Evolutionary conservation across 257 asterid genomes (phyloP), one percentile per base, ranked within the genome.

Genomic region (Pogostemon cablin): DNA sequence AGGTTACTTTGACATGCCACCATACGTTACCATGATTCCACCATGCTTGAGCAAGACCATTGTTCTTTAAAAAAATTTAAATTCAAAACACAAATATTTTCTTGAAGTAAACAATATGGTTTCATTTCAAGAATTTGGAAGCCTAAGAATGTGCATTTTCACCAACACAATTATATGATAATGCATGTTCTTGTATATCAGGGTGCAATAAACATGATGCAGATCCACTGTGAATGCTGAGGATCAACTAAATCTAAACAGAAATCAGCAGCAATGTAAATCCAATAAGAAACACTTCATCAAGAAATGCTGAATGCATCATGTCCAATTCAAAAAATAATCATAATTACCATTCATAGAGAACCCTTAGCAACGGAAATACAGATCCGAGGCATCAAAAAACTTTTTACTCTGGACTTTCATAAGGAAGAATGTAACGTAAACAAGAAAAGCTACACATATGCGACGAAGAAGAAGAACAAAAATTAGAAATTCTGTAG

Each of bases 1-100:
- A 9, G 98, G 98, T 48, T 83, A 89, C 89, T 87, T 95, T 43
- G 99, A 95, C 98, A 95, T 95, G 67, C 99, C 98, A 58, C 99
- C 99, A 69, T 95, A 95, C 11, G 99, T 91, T 65, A 91, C 99
- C 99, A 95, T 91, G 61, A 90, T 91, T 65, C 99, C 99, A 66
- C 96, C 92, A 50, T 86, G 81, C 84, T 98, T 92, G 83, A 56
- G 75, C 41, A 65, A 60, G 75, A 77, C 48, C 47, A 58, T 12
- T 42, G 75, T 34, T 49, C 63, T 63, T 42, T 66, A 54, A 65
- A 46, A 9, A 47, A 63, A 42, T 42, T 3, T 5, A 38, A 62
- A 4, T 39, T 15, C 43, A 54, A 58, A n/a, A 53, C 53, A 32
- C 34, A 11, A 8, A 20, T 8, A n/a, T n/a, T n/a, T n/a, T n/a